Conservation (phyloP, 441 rosid genomes). For the Capsella rubella region DNA sequence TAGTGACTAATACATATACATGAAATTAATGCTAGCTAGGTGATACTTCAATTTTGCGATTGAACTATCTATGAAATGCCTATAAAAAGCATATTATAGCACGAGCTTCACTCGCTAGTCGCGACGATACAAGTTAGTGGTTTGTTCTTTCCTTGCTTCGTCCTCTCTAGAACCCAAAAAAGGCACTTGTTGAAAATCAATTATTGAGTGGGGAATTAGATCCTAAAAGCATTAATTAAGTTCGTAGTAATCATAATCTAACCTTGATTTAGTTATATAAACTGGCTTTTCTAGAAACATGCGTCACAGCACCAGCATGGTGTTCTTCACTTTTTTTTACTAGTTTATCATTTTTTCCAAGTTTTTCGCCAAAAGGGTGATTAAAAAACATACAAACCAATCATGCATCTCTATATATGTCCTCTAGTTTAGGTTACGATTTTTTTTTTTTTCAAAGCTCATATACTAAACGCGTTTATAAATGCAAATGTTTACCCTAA, state of each 20-base stretch:
- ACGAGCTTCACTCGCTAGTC: conserved; percentile 23
- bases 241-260: conserved; percentile 30
- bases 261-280: conserved; percentile 16
- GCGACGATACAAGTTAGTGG: conserved; percentile 9
- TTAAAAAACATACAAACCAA: background rate
- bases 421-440: background rate
- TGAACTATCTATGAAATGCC: conserved; percentile 23
- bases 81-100: conserved; percentile 27
- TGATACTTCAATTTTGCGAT: background rate
- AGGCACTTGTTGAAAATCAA: conserved; percentile 22
- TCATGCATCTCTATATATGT: background rate
- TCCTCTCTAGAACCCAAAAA: conserved; percentile 6
- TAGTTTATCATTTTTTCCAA: background rate
- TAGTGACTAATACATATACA: background rate
- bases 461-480: too few species aligned
- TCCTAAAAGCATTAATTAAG: conserved; percentile 21
- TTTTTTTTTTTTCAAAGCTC: too few species aligned
- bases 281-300: conserved; percentile 18
- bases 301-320: conserved; percentile 2
- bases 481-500: too few species aligned
- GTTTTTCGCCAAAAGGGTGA: background rate
- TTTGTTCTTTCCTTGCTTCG: conserved; percentile 5
- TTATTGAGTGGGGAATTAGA: conserved; percentile 30
- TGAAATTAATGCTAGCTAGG: background rate
- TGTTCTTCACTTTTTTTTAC: conserved; percentile 12